These are phyloP conservation scores for Halophytophthora batemanensis DNA, from an alignment of 352 stramenopile species.

Conservation along the genomic window DNA sequence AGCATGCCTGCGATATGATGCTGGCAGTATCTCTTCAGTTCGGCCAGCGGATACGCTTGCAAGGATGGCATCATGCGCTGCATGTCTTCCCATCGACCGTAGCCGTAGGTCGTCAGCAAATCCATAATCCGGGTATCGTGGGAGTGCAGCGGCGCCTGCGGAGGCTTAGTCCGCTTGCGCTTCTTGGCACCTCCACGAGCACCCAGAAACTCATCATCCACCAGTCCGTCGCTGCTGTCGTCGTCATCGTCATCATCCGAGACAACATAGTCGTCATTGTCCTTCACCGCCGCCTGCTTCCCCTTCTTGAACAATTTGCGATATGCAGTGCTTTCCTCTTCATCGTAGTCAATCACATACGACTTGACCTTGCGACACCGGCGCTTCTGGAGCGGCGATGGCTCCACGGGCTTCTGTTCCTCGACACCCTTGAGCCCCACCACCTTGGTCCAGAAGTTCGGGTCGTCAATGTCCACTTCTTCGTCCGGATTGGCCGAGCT, in stretches of 20 bases:
- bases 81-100: conserved; percentile 83
- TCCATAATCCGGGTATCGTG: conserved; percentile 46
- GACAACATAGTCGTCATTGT: conserved; percentile 75
- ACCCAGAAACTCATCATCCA: conserved; percentile 39
- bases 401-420: conserved; percentile 59
- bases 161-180: conserved; percentile 26
- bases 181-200: conserved; percentile 19
- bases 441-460: conserved; percentile 94
- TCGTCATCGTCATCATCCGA: conserved; percentile 59
- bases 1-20: conserved; percentile 51
- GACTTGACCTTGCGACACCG: conserved; percentile 72
- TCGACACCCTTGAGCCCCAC: conserved; percentile 79
- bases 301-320: conserved; percentile 25
- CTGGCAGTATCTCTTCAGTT: conserved; percentile 46
- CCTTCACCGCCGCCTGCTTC: conserved; percentile 21
- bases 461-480: conserved; percentile 90
- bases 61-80: conserved; percentile 26
- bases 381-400: conserved; percentile 72
- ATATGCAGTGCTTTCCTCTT: conserved; percentile 29
- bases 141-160: conserved; percentile 30
- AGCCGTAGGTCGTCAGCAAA: conserved; percentile 64
- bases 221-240: conserved; percentile 52
- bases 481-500: conserved; percentile 82
- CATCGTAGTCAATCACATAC: conserved; percentile 66
- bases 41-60: conserved; percentile 33